Evolutionary conservation across 495 filamentous ascomycete genomes (phyloP), one percentile per base, ranked within the genome.

Genomic region (Parmelia sp.): DNA sequence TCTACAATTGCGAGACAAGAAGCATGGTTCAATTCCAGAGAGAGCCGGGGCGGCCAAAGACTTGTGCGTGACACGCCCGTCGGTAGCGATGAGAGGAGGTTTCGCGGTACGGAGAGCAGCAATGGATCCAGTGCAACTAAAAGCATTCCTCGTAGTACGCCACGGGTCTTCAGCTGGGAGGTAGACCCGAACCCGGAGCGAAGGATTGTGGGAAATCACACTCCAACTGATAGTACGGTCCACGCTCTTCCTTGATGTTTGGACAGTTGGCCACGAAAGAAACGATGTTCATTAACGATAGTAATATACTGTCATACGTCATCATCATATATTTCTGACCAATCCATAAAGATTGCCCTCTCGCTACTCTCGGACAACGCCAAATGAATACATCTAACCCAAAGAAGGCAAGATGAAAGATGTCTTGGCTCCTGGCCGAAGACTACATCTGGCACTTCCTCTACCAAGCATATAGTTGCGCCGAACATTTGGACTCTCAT

Each of bases 151-250:
- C 29, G 51, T 10, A 66, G 45, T 51, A 45, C 60, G 23, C 58
- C 58, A 29, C 45, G 64, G 15, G 21, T 58, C 19, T 66, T 66
- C 64, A 66, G 64, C 58, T 66, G 64, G 64, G 35, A 60, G n/a
- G 57, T 39, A 27, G 44, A 33, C 17, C 33, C 29, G 44, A 37
- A 36, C 23, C 40, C 47, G 12, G 42, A 49, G 31, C 44, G 23
- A 40, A 44, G 44, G 31, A 4, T 19, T 31, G 27, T 42, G 31
- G 36, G 51, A 27, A 45, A 17, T 29, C 56, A 47, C 19, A 42
- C 37, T 42, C 64, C 64, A 51, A 60, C 44, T 8, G 33, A 37
- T 10, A 40, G 56, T 40, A 58, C 35, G 8, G 10, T 58, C 23
- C 56, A 58, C 33, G 56, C 33, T 19, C 56, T 58, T 0, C 35